These are phyloP conservation scores for Botrytis tulipae DNA, from an alignment of 2,329 filamentous ascomycete species.

Conservation along the genomic window DNA sequence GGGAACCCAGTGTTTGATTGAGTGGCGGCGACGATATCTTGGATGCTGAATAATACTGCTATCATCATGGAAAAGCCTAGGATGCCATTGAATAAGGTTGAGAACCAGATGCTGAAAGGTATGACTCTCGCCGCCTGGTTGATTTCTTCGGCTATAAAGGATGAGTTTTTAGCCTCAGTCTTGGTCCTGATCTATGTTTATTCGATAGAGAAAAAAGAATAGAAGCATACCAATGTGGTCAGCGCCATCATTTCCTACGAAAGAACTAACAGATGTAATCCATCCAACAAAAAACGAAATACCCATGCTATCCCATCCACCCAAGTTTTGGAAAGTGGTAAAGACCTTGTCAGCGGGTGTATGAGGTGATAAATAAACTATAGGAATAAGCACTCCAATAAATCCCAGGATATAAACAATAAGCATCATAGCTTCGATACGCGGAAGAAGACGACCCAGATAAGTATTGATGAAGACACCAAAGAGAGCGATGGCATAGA, in stretches of 20 bases:
- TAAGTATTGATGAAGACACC: slow-evolving; percentile 21
- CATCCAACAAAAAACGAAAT: slow-evolving; percentile 19
- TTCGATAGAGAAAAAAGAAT: neutral
- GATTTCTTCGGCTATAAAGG: slow-evolving; percentile 21
- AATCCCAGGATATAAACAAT: slow-evolving; percentile 21
- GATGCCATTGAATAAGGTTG: slow-evolving; percentile 17
- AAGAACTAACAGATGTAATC: neutral
- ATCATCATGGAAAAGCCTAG: slow-evolving; percentile 23
- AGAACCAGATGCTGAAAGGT: slow-evolving; percentile 19
- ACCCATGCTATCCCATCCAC: slow-evolving; percentile 18
- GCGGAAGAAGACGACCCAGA: slow-evolving; percentile 12
- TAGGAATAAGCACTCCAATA: slow-evolving; percentile 15
- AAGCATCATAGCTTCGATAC: slow-evolving; percentile 17
- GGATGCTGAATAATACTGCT: slow-evolving; percentile 20
- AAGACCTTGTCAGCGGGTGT: slow-evolving; percentile 14
- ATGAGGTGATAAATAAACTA: slow-evolving; percentile 26
- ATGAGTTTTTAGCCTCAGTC: neutral
- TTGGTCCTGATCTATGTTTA: neutral
- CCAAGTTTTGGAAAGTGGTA: slow-evolving; percentile 18
- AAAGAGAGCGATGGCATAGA: slow-evolving; percentile 7
- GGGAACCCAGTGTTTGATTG: slow-evolving; percentile 12
- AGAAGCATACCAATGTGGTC: slow-evolving; percentile 5
- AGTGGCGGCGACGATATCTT: neutral
- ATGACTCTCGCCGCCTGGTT: slow-evolving; percentile 16
- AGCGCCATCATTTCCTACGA: slow-evolving; percentile 11